A percentile compares a stretch with the other conserved stretches of the same genome.
These are phyloP conservation scores for Tripterygium wilfordii DNA, from an alignment of 177 flowering plant genomes.

Conservation along the genomic window DNA sequence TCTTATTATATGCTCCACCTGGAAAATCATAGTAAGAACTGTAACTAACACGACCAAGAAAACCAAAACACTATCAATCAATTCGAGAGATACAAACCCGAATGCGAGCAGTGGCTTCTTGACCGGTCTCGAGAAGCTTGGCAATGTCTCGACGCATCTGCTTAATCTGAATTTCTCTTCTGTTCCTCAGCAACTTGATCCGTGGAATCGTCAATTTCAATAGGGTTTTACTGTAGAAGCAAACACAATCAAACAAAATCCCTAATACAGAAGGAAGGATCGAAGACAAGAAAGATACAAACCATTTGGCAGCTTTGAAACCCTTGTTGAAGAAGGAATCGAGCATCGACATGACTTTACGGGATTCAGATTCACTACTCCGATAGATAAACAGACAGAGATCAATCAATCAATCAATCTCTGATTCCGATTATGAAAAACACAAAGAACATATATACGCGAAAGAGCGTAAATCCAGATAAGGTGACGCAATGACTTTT, in stretches of 20 bases:
- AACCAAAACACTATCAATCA: too few species aligned
- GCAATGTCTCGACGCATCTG: conserved; percentile 94
- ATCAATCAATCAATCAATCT: too few species aligned
- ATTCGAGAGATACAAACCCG: too few species aligned
- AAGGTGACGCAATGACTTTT: too few species aligned
- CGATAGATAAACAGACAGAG: too few species aligned
- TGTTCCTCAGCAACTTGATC: conserved; percentile 83
- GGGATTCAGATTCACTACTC: too few species aligned
- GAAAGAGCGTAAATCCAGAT: too few species aligned
- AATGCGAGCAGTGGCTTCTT: conserved; percentile 98
- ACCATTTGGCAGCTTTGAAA: conserved; percentile 46
- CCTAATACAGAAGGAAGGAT: too few species aligned
- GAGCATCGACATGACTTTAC: conserved; percentile 60
- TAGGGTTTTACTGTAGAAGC: conserved; percentile 70
- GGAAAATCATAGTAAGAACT: too few species aligned
- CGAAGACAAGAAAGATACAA: not conserved
- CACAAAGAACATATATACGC: too few species aligned
- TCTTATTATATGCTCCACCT: conserved; percentile 98
- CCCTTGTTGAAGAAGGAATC: conserved; percentile 72
- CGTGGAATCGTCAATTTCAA: conserved; percentile 88
- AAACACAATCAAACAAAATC: not conserved
- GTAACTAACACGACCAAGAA: too few species aligned
- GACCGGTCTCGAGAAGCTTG: conserved; percentile 93
- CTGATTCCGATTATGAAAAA: too few species aligned
- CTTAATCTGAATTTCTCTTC: conserved; percentile 85